Evolutionary conservation across 2,329 filamentous ascomycete species (phyloP), one percentile per base, ranked within the genome.

Genomic region (Ophiostoma sp.): DNA sequence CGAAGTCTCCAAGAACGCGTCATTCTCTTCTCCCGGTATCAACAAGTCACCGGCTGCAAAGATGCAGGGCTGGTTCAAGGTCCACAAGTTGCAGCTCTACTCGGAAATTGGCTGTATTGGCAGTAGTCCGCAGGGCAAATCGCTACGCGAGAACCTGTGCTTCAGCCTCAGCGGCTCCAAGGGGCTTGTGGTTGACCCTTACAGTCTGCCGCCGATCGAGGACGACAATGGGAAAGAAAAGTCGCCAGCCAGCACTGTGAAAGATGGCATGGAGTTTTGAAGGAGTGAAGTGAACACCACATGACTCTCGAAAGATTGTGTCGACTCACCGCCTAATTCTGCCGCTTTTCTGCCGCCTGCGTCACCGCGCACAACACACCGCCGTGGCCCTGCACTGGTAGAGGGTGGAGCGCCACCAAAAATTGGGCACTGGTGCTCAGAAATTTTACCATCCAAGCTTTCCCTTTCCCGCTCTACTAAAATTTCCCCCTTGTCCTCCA

Each of bases 101-200:
- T 93, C 97, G 74, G 95, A 98, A 80, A 93, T 93, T 77, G 95
- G 96, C 1, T 94, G 94, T 1, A 87, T 89, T 1, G 94, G 94
- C 1, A 94, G 93, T 17, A 91, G 90, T 11, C 87, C 89, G 1
- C 89, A 90, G 74, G 86, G 88, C 52, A 88, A 88, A 73, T 90
- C 90, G 75, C 87, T 91, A 71, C 90, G 93, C 31, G 93, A 97
- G 79, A 94, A 98, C 82, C 88, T 97, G 82, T 94, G 94, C 4
- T 99, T 99, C 81, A 95, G 91, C 75, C 83, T 99, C 70, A 97
- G 94, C 80, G 87, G 93, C 78, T 87, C 88, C 2, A 91, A 88
- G 78, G 95, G 93, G 70, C 90, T 99, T 77, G 88, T 93, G 52
- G 94, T 99, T 76, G 93, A 91, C 78, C 94, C 94, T 0, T 98